Conservation (phyloP, 139 green algal genomes). For the Protoeuglena noctilucae region DNA sequence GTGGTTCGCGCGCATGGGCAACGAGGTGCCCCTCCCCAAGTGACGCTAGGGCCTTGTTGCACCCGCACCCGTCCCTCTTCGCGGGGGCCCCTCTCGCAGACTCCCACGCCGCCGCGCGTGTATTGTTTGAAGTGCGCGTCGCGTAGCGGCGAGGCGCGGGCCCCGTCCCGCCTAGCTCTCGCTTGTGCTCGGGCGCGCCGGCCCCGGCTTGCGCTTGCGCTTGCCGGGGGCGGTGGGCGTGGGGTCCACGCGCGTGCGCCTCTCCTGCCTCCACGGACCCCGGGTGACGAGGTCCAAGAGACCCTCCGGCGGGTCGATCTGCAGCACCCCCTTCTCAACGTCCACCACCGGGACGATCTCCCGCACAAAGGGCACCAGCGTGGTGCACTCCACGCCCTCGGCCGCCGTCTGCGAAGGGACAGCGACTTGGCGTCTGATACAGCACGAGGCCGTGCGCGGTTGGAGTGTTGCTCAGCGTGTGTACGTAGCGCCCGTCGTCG, state of each 20-base stretch:
- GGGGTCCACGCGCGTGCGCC: background rate
- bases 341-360: conserved; percentile 27
- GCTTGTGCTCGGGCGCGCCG: no score
- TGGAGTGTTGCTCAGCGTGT: no score
- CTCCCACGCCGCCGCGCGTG: no score
- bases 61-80: no score
- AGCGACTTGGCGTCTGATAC: background rate
- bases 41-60: no score
- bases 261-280: background rate
- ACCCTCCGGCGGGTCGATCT: conserved; percentile 18
- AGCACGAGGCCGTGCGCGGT: background rate
- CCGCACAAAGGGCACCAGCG: conserved; percentile 22
- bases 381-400: background rate
- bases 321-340: conserved; percentile 4
- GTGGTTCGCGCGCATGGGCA: background rate
- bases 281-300: conserved; percentile 17
- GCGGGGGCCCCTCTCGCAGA: no score
- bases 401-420: background rate
- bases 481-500: no score
- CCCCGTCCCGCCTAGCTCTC: no score
- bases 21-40: background rate
- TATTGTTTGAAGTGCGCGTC: no score
- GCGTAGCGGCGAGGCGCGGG: no score
- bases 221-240: background rate
- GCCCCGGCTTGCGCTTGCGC: background rate